These are phyloP conservation scores for Podospora conica DNA, from an alignment of 495 filamentous ascomycete genomes.

Conservation along the genomic window DNA sequence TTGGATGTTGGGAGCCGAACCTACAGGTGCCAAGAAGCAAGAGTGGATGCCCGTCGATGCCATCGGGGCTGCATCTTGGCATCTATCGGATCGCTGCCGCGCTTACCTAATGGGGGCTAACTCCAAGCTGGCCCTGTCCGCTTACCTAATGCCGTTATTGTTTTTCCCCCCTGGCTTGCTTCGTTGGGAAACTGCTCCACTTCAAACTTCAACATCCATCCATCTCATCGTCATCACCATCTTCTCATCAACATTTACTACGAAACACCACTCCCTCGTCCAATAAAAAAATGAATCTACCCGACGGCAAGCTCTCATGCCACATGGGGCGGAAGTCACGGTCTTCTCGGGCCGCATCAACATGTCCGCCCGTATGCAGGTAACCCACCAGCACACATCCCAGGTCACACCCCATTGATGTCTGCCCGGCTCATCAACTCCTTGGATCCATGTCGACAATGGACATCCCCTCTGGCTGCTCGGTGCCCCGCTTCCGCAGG, in stretches of 20 bases:
- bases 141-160: not conserved
- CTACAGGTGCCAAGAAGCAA: not conserved
- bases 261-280: not conserved
- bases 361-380: not conserved
- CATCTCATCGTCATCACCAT: not conserved
- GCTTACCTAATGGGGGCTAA: not conserved
- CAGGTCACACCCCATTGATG: not conserved
- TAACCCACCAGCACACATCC: not conserved
- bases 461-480: not conserved
- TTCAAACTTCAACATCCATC: not conserved
- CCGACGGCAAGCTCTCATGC: not conserved
- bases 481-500: conserved; percentile 1
- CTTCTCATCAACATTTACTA: not conserved
- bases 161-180: not conserved
- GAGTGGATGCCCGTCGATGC: not conserved
- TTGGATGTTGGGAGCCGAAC: not conserved
- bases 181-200: no score
- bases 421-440: not conserved
- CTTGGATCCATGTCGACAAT: not conserved
- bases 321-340: not conserved
- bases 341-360: not conserved
- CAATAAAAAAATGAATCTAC: not conserved
- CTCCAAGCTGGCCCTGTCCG: no score
- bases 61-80: not conserved
- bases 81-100: not conserved